Conservation (phyloP, 2,329 filamentous ascomycete species). For the Sarocladium strictum region DNA sequence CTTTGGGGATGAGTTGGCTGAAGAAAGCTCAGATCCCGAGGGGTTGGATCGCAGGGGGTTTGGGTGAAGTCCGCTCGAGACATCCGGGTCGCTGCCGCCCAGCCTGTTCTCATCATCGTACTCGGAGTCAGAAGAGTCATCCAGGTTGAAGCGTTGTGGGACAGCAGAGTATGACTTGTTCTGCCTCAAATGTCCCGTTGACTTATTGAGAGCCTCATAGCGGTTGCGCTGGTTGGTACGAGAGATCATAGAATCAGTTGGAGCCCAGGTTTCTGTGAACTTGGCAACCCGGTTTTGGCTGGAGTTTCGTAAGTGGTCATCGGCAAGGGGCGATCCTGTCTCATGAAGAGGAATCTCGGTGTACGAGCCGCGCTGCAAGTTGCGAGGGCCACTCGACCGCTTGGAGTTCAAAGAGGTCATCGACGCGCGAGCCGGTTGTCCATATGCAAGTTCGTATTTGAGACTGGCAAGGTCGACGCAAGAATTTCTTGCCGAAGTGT, state of each 20-base stretch:
- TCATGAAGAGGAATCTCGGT: constrained; percentile 43
- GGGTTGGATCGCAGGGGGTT: constrained; percentile 52
- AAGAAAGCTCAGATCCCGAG: constrained; percentile 10
- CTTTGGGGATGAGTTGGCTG: constrained; percentile 18
- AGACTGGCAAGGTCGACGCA: constrained; percentile 48
- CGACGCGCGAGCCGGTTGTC: constrained; percentile 34
- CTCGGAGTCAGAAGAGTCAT: constrained; percentile 35
- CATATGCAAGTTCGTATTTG: constrained; percentile 45
- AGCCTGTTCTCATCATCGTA: constrained; percentile 30
- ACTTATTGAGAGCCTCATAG: constrained; percentile 31
- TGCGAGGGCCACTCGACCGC: constrained; percentile 34
- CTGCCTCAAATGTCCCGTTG: constrained; percentile 23
- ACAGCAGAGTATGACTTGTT: constrained; percentile 40
- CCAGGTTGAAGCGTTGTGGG: constrained; percentile 36
- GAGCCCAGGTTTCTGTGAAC: constrained; percentile 50
- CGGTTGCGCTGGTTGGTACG: constrained; percentile 49
- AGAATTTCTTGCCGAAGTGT: constrained; percentile 45
- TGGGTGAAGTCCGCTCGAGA: constrained; percentile 30
- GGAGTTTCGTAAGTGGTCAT: constrained; percentile 16
- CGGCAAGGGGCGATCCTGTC: constrained; percentile 19
- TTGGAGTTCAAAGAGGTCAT: constrained; percentile 39
- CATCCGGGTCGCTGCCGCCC: constrained; percentile 19
- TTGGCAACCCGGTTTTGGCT: constrained; percentile 33
- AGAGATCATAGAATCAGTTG: constrained; percentile 47
- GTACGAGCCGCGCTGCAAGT: constrained; percentile 39